Conservation (phyloP, 2,329 filamentous ascomycete species). For the Periconia sp. region DNA sequence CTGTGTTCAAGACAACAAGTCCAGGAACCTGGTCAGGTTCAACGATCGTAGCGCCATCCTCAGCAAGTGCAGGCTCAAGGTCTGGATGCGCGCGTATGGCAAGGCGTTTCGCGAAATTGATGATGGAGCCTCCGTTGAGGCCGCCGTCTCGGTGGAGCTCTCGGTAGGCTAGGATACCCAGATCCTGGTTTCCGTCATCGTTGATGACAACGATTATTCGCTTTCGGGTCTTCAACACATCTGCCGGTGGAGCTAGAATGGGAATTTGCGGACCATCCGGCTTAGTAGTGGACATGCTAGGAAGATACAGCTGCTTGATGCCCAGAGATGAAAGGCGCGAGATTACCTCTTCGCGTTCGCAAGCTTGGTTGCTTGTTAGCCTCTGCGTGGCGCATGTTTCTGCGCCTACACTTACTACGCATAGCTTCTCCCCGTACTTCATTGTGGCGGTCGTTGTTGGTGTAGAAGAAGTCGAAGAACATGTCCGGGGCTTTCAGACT, state of each 20-base stretch:
- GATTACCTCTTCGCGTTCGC: slow-evolving; percentile 65
- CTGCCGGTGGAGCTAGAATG: slow-evolving; percentile 65
- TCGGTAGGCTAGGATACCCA: slow-evolving; percentile 77
- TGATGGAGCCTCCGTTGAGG: slow-evolving; percentile 71
- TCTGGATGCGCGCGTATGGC: slow-evolving; percentile 29
- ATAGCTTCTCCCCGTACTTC: slow-evolving; percentile 72
- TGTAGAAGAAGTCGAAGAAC: slow-evolving; percentile 77
- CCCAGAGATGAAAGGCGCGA: slow-evolving; percentile 67
- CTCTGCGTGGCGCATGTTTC: background rate
- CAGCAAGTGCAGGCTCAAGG: slow-evolving; percentile 13
- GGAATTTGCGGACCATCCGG: slow-evolving; percentile 64
- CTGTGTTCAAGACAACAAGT: slow-evolving; percentile 78
- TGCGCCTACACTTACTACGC: slow-evolving; percentile 62
- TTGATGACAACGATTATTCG: slow-evolving; percentile 78
- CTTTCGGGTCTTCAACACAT: slow-evolving; percentile 60
- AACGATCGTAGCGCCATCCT: slow-evolving; percentile 26
- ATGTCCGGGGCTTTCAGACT: slow-evolving; percentile 69
- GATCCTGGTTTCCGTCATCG: slow-evolving; percentile 73
- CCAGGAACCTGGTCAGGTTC: slow-evolving; percentile 52
- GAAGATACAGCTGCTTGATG: slow-evolving; percentile 67
- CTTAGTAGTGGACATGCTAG: slow-evolving; percentile 55
- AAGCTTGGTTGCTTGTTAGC: slow-evolving; percentile 56
- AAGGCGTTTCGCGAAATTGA: slow-evolving; percentile 65
- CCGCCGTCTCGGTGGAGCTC: slow-evolving; percentile 68
- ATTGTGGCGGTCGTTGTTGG: slow-evolving; percentile 78